These are phyloP conservation scores for Monosporascus sp. DNA, from an alignment of 2,329 filamentous ascomycete species.

Conservation along the genomic window DNA sequence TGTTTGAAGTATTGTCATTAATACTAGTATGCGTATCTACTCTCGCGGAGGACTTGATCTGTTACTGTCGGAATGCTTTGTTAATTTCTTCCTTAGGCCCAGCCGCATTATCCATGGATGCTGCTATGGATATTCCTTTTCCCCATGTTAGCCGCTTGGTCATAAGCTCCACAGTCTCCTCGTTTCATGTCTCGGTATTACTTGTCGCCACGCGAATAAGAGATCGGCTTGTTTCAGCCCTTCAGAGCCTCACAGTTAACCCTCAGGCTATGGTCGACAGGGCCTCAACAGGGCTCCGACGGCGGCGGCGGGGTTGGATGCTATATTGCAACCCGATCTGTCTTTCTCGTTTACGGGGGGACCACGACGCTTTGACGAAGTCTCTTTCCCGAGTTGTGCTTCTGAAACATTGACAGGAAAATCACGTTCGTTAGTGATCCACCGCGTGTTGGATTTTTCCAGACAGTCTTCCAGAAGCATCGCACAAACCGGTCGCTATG, in stretches of 20 bases:
- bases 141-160: not conserved
- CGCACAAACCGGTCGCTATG: not conserved
- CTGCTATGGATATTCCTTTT: too few relatives aligned
- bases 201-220: not conserved
- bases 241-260: not conserved
- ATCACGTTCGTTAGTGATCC: not conserved
- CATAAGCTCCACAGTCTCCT: not conserved
- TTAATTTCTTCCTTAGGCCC: too few relatives aligned
- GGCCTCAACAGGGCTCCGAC: not conserved
- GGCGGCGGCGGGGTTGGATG: too few relatives aligned
- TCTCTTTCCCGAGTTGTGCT: not conserved
- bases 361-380: not conserved
- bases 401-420: not conserved
- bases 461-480: not conserved
- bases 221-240: constrained; percentile 1
- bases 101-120: too few relatives aligned
- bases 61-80: too few relatives aligned
- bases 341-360: not conserved
- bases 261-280: not conserved
- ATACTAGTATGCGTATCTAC: not conserved
- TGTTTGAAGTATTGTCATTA: not conserved
- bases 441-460: not conserved
- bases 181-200: not conserved
- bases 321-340: too few relatives aligned
- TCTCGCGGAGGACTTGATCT: too few relatives aligned